A percentile compares a stretch with the other conserved stretches of the same genome.
These are phyloP conservation scores for Hansenula sp. DNA, from an alignment of 1,139 yeast genomes.

Conservation along the genomic window DNA sequence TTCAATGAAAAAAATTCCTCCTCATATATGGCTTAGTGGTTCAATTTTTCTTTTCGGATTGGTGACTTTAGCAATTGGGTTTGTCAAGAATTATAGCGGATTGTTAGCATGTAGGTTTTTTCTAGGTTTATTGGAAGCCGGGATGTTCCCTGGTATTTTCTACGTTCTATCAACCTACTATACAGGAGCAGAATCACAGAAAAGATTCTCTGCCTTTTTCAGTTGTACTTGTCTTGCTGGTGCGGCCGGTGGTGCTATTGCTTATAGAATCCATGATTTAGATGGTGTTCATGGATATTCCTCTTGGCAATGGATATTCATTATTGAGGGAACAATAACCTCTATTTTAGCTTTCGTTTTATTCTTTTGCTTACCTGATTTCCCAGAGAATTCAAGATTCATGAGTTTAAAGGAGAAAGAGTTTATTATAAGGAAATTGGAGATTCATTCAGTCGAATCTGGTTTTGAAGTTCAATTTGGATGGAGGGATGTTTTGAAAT, in stretches of 20 bases:
- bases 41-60: conserved; percentile 43
- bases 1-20: conserved; percentile 27
- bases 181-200: conserved; percentile 38
- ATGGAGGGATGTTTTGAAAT: conserved; percentile 29
- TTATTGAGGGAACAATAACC: conserved; percentile 56
- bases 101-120: conserved; percentile 43
- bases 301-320: conserved; percentile 61
- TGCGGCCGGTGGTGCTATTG: conserved; percentile 79
- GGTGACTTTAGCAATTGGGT: conserved; percentile 45
- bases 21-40: conserved; percentile 25
- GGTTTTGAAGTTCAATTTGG: conserved; percentile 29
- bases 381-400: conserved; percentile 61
- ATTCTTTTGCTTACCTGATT: conserved; percentile 66
- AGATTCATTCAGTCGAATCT: conserved; percentile 38
- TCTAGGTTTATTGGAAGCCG: conserved; percentile 54
- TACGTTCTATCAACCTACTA: conserved; percentile 38
- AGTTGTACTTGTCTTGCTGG: conserved; percentile 54
- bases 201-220: conserved; percentile 35
- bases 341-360: conserved; percentile 58
- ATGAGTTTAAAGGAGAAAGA: conserved; percentile 35
- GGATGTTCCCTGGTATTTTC: conserved; percentile 47
- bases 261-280: conserved; percentile 53
- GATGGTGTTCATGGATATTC: conserved; percentile 46
- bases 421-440: conserved; percentile 39
- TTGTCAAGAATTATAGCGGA: conserved; percentile 41